Evolutionary conservation across 2,329 filamentous ascomycete genomes (phyloP), one percentile per base, ranked within the genome.

Genomic region (Aspergillus sp.): DNA sequence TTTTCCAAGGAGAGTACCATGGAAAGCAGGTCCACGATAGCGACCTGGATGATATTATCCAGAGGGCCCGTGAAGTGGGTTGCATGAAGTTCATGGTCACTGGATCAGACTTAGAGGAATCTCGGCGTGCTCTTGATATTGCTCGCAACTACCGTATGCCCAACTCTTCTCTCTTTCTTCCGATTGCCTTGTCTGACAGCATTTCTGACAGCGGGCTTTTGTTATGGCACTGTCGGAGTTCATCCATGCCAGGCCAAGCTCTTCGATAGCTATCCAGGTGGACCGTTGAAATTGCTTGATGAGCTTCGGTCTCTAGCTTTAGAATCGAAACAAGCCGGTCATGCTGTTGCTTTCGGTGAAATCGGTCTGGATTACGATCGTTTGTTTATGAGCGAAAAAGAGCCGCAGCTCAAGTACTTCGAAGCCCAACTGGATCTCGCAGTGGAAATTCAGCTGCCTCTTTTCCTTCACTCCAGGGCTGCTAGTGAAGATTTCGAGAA

Each of bases 311-410:
- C 70, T 6, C 72, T 96, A 2, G 80, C 90, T 4, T 60, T 77
- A 2, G 69, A 80, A 31, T 78, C 81, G 1, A 81, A 80, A 54
- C 63, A 67, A 39, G 63, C 65, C 8, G 77, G 79, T 0, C 76
- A 87, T 33, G 83, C 88, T 1, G 78, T 80, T 6, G 91, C 93
- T 6, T 90, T 96, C 63, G 93, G 93, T 39, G 93, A 98, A 68
- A 89, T 98, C 49, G 93, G 93, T 2, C 83, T 98, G 4, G 93
- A 98, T 69, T 98, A 97, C 62, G 93, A 98, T 69, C 82, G 93
- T 2, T 72, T 98, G 31, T 86, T 88, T 57, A 84, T 90, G 58
- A 90, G 87, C 59, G 81, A 84, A 33, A 87, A 84, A 58, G 82
- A 84, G 26, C 79, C 85, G 11, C 93, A 98, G 66, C 73, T 90